Conservation (phyloP, 1,139 yeast species). For the Protomyces pachydermus region DNA sequence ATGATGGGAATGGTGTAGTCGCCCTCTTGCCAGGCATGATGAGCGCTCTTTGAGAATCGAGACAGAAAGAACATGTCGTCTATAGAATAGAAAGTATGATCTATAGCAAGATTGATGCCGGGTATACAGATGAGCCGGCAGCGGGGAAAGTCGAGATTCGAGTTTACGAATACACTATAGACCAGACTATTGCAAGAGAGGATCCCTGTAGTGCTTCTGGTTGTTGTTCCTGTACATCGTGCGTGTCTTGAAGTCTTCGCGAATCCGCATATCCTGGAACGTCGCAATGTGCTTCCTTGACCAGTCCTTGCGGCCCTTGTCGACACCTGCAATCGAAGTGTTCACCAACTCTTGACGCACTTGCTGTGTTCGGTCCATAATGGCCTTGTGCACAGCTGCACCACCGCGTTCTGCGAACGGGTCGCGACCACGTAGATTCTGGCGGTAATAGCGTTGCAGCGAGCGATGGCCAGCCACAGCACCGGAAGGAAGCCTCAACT, state of each 20-base stretch:
- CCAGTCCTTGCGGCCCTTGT: slow-evolving; percentile 22
- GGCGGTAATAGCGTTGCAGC: slow-evolving; percentile 77
- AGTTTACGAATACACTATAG: neutral
- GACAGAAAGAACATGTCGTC: neutral
- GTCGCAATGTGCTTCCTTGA: slow-evolving; percentile 26
- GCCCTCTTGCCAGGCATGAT: neutral
- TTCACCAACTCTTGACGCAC: slow-evolving; percentile 45
- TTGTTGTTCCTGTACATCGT: slow-evolving; percentile 77
- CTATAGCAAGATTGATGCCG: no score
- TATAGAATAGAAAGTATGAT: no score
- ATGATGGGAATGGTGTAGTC: neutral
- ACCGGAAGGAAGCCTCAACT: slow-evolving; percentile 68
- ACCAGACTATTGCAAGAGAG: slow-evolving; percentile 61
- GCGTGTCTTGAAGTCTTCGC: slow-evolving; percentile 59
- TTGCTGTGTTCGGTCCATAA: slow-evolving; percentile 86
- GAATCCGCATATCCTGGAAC: slow-evolving; percentile 58
- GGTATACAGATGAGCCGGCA: neutral
- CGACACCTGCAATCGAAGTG: slow-evolving; percentile 36
- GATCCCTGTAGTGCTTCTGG: slow-evolving; percentile 90
- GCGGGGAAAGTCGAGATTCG: neutral
- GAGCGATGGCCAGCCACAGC: slow-evolving; percentile 91
- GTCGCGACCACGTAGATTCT: slow-evolving; percentile 59
- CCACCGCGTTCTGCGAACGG: slow-evolving; percentile 73
- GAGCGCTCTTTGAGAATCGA: neutral
- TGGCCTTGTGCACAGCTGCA: slow-evolving; percentile 57